phyloP scores from a whole-genome alignment of 148 eudicot genomes.

The Rhododendron simsii region DNA sequence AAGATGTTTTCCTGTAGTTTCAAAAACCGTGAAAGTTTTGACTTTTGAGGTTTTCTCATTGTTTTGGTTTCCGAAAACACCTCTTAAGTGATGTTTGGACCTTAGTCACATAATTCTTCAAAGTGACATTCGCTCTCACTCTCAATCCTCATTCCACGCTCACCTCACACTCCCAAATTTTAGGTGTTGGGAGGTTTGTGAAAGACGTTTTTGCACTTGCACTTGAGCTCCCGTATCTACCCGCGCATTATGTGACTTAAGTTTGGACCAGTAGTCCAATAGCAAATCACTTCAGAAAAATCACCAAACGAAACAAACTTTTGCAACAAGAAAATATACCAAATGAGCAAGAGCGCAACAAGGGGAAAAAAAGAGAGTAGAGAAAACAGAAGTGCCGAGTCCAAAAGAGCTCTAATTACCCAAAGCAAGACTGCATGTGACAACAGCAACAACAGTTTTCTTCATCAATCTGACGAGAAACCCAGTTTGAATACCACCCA shows the following conservation, averaged over 20 bases:
- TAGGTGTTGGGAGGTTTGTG: no score
- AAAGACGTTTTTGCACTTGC: no score
- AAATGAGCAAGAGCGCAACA: not conserved
- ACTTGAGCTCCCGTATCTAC: no score
- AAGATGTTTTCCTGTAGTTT: not conserved
- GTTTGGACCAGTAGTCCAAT: not conserved
- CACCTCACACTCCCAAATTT: no score
- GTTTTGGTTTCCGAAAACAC: not conserved
- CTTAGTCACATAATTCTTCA: no score
- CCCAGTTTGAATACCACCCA: constrained; percentile 14
- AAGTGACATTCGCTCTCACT: not conserved
- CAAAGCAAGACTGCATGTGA: constrained; percentile 48
- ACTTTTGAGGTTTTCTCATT: not conserved
- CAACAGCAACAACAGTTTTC: constrained; percentile 26
- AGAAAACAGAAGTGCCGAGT: not conserved
- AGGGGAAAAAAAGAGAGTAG: not conserved
- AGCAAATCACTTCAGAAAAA: not conserved
- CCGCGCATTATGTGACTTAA: no score
- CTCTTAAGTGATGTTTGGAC: not conserved
- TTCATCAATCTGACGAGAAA: constrained; percentile 28
- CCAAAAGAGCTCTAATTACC: constrained; percentile 24
- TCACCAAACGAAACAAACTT: not conserved
- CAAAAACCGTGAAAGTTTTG: not conserved
- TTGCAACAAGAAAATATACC: not conserved
- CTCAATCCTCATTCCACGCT: not conserved